A percentile compares a stretch with the other conserved stretches of the same genome.
phyloP scores from a whole-genome alignment of 129 eudicot species.

The Mikania micrantha region DNA sequence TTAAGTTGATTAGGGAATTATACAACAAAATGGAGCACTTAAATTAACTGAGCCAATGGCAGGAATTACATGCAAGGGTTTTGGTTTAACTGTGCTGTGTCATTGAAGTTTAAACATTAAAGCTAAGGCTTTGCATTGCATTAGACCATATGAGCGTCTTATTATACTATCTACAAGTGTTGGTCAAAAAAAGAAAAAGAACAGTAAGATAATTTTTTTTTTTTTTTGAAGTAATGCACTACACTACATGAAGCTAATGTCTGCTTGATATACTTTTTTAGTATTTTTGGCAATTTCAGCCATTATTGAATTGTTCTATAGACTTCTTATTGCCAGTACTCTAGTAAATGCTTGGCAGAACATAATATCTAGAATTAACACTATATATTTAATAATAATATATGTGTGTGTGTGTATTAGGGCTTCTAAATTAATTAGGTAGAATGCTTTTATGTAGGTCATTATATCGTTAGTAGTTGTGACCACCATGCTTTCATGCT shows the following conservation, averaged over 20 bases:
- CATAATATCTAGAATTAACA: too few species aligned
- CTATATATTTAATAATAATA: too few species aligned
- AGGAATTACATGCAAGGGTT: too few species aligned
- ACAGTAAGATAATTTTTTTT: neutral
- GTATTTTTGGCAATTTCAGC: neutral
- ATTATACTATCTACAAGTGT: neutral
- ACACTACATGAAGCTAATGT: neutral
- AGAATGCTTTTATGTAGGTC: neutral
- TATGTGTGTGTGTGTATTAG: too few species aligned
- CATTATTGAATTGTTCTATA: neutral
- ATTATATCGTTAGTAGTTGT: neutral
- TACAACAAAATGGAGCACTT: too few species aligned
- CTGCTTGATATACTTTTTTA: neutral
- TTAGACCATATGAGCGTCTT: neutral
- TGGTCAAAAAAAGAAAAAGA: neutral
- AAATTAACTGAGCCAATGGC: too few species aligned
- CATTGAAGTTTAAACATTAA: neutral
- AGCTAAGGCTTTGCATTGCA: neutral
- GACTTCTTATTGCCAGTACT: neutral
- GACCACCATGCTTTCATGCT: neutral
- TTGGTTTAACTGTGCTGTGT: neutral
- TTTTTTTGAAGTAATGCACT: too few species aligned
- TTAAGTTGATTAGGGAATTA: too few species aligned
- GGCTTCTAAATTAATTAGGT: neutral
- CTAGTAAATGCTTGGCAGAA: neutral